These are phyloP conservation scores for Leishmania tropica DNA, from an alignment of 208 protist genomes.

Conservation along the genomic window DNA sequence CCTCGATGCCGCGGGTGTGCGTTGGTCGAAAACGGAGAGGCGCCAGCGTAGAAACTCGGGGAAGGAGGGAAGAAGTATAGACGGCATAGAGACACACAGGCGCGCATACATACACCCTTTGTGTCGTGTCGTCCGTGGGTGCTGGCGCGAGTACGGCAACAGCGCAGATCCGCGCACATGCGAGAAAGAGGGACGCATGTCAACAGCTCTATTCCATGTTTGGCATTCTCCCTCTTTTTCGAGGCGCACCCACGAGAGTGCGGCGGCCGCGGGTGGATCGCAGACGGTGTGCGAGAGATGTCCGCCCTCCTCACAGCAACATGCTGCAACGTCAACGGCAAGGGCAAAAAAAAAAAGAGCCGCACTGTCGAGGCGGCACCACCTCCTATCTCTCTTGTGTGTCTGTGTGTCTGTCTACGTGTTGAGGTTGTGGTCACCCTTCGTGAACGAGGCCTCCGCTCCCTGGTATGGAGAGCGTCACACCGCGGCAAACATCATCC, in stretches of 20 bases:
- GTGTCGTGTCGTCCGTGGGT: too few relatives aligned
- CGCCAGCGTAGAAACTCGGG: background rate
- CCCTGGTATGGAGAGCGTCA: background rate
- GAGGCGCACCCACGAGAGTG: background rate
- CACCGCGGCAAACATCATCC: background rate
- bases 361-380: background rate
- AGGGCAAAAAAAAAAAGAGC: background rate
- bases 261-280: background rate
- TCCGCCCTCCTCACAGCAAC: background rate
- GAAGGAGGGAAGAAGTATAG: background rate
- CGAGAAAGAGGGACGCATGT: background rate
- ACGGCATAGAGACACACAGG: background rate
- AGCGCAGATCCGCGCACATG: background rate
- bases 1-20: background rate
- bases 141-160: background rate
- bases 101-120: background rate
- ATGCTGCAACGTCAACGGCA: background rate
- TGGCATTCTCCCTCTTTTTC: background rate
- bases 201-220: background rate
- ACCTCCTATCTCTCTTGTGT: background rate
- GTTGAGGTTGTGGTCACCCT: background rate
- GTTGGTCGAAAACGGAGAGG: background rate
- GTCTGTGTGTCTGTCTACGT: background rate
- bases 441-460: background rate
- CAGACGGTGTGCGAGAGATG: background rate